Percentiles rank a stretch among this genome's conserved stretches.
Conservation (phyloP, 192 early-diverging fungal species). For the Backusella tarrabulga region DNA sequence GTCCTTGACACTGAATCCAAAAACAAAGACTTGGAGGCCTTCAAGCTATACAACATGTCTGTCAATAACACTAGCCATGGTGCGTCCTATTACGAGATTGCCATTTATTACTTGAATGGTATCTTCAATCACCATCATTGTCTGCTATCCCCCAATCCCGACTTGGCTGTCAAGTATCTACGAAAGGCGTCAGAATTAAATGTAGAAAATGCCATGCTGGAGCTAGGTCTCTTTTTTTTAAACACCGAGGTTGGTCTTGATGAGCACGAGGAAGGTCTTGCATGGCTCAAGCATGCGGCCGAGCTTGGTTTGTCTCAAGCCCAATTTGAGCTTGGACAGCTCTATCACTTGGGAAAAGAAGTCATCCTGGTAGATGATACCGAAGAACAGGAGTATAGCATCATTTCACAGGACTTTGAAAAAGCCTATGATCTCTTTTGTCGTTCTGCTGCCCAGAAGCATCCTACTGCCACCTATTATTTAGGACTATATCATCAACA, state of each 20-base stretch:
- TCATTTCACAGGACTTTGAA: slow-evolving; percentile 27
- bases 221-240: background rate
- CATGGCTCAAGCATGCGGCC: slow-evolving; percentile 10
- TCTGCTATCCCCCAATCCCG: background rate
- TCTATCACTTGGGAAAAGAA: slow-evolving; percentile 17
- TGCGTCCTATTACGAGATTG: background rate
- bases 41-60: background rate
- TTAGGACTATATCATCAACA: slow-evolving; percentile 24
- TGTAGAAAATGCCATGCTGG: slow-evolving; percentile 18
- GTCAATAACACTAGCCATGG: background rate
- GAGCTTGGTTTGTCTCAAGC: slow-evolving; percentile 11
- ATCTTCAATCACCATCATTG: background rate
- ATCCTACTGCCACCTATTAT: slow-evolving; percentile 15
- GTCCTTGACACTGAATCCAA: background rate
- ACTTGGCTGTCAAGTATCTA: slow-evolving; percentile 9
- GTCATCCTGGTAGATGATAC: background rate
- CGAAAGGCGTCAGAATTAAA: slow-evolving; percentile 7
- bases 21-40: slow-evolving; percentile 1
- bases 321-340: slow-evolving; percentile 18
- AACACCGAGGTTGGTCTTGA: background rate
- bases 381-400: background rate
- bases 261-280: slow-evolving; percentile 6
- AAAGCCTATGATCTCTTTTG: slow-evolving; percentile 29
- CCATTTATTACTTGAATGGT: slow-evolving; percentile 13
- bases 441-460: slow-evolving; percentile 13